Evolutionary conservation across 345 rosid genomes (phyloP).

Genomic region (Eucalyptus tenuipes): DNA sequence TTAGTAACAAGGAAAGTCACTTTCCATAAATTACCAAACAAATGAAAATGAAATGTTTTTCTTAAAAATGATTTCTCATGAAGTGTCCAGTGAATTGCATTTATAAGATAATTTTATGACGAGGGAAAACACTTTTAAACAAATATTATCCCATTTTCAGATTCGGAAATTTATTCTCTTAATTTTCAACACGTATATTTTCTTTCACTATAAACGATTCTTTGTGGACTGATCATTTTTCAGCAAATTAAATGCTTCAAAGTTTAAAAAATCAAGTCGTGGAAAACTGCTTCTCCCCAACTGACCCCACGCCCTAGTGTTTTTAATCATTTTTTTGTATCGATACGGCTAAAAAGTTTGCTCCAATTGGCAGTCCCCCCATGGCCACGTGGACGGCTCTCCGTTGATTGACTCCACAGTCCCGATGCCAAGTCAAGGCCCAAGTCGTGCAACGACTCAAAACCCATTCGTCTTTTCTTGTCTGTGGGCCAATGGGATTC

Average conservation of each 20-base stretch:
- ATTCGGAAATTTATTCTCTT: not conserved
- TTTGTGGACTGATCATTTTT: not conserved
- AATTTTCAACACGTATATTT: not conserved
- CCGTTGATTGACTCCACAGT: not conserved
- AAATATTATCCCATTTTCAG: not conserved
- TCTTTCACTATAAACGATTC: not conserved
- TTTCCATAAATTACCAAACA: not conserved
- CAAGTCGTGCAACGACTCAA: not conserved
- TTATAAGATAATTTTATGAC: not conserved
- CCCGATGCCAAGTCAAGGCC: not conserved
- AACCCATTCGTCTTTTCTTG: not conserved
- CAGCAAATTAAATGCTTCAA: not conserved
- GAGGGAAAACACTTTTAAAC: not conserved
- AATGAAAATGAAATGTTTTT: not conserved
- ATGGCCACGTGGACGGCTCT: not conserved
- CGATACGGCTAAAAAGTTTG: not conserved
- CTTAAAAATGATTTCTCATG: fast-evolving
- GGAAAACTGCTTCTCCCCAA: not conserved
- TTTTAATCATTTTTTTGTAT: not conserved
- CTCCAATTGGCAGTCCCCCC: not conserved
- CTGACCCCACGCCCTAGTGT: not conserved
- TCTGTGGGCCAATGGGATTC: not conserved
- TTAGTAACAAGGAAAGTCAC: not conserved
- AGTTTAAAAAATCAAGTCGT: not conserved
- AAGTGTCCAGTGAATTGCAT: not conserved